A percentile compares a stretch with the other conserved stretches of the same genome.
Conservation (phyloP, 2,329 filamentous ascomycete species). For the Trichoderma arundinaceum region DNA sequence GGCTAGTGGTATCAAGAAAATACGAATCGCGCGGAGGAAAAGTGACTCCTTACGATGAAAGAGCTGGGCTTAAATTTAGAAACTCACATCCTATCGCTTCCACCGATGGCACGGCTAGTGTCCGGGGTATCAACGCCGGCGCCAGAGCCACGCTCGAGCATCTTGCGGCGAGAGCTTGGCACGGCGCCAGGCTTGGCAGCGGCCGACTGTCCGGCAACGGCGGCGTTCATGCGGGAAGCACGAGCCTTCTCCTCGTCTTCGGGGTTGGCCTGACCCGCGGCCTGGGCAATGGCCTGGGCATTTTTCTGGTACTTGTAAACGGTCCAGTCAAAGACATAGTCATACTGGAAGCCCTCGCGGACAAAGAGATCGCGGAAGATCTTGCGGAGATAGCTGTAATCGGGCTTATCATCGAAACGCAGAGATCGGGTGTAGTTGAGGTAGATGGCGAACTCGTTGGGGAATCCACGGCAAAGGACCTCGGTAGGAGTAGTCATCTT, state of each 20-base stretch:
- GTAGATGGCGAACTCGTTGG: slow-evolving; percentile 99
- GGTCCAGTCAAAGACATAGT: slow-evolving; percentile 99
- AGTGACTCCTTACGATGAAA: slow-evolving; percentile 86
- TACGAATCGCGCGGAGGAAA: slow-evolving; percentile 82
- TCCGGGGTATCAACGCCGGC: slow-evolving; percentile 70
- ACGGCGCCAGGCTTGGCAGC: slow-evolving; percentile 74
- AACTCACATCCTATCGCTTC: slow-evolving; percentile 97
- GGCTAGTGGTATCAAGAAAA: slow-evolving; percentile 72
- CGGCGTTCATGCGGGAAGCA: slow-evolving; percentile 69
- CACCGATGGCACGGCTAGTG: slow-evolving; percentile 75
- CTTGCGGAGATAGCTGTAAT: slow-evolving; percentile 99
- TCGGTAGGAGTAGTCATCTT: slow-evolving; percentile 99
- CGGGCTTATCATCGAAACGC: slow-evolving; percentile 98
- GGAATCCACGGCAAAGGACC: slow-evolving; percentile 97
- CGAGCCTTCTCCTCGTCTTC: slow-evolving; percentile 79
- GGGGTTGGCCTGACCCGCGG: slow-evolving; percentile 68
- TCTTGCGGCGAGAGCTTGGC: slow-evolving; percentile 81
- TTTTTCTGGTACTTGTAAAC: slow-evolving; percentile 99
- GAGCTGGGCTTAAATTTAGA: slow-evolving; percentile 55
- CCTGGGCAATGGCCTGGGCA: slow-evolving; percentile 89
- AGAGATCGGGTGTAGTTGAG: slow-evolving; percentile 98
- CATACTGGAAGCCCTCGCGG: slow-evolving; percentile 98
- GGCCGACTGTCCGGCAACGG: slow-evolving; percentile 67
- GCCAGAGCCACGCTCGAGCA: slow-evolving; percentile 71
- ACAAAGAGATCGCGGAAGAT: slow-evolving; percentile 99